Base-by-base conservation (phyloP, 1,139 yeast genomes). In the Pichia sp. region DNA sequence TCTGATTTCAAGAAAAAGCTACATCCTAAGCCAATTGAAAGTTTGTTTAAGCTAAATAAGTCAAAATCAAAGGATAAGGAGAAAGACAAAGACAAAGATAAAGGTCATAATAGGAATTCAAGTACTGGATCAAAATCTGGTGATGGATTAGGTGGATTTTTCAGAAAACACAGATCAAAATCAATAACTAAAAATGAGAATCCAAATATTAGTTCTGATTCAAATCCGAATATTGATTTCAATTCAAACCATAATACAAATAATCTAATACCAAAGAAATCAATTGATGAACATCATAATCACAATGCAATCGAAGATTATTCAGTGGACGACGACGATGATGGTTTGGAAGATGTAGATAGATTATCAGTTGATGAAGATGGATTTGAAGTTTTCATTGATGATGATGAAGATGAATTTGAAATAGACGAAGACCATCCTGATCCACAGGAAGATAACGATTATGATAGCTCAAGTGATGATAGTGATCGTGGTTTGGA, bases 351-450 rank as follows among this genome's bases (percentile, higher is more conserved):
- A 8, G 58, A 30, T 36, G 52, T 28, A 2, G 47, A 46, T 25
- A 25, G 22, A 11, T 28, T 16, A 9, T 31, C 29, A 3, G 34
- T 28, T 43, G 59, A 48, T 6, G 58, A 53, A 16, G 59, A 52
- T 10, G 59, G 55, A 5, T 51, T 46, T 22, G 54, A 49, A 4
- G 56, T 50, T 22, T 56, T 44, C 10, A 48, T 45, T 9, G 55
- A 54, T 22, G 59, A 55, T n/a, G 59, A 56, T 11, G 61, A 55
- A 19, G 55, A 52, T 8, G 58, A 49, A 42, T 51, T 46, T 25
- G 54, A 53, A 19, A 54, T 56, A 10, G 57, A 49, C 19, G 53
- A 49, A 30, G 52, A 31, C 10, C 46, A 44, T 19, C 47, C 45
- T 31, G 19, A 19, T 31, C 13, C 22, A 22, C 29, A 38, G 10